Base-by-base conservation (phyloP, 768 basidiomycete genomes). In the Tephrocybe sp. region DNA sequence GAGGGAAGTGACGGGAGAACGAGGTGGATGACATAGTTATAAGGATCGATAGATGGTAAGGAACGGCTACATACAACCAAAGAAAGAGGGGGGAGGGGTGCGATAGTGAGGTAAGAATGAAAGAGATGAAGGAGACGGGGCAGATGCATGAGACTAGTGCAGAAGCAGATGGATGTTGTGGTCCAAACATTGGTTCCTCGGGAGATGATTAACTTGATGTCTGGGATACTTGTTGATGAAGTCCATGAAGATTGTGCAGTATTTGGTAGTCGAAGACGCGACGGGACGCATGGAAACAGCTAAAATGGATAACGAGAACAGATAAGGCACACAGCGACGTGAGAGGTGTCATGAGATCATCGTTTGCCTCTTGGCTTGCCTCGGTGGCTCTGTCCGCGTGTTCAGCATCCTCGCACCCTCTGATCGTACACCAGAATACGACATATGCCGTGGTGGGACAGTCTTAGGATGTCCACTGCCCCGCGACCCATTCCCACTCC, bases 281-380 rank as follows among this genome's bases (percentile, higher is more conserved):
- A 41, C 18, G 45, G 17, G 36, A 54, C 17, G 12, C 37, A 30
- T 40, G n/a, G n/a, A n/a, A n/a, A n/a, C n/a, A n/a, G n/a, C n/a
- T n/a, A 11, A 44, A 11, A 36, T 15, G 15, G 15, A 51, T 28
- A 41, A 15, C 21, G 24, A 45, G 42, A 48, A 33, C 34, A 53
- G 40, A 30, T 48, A 26, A 26, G 20, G 32, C 5, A 23, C 26
- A 25, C 24, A n/a, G 20, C 17, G 17, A 15, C n/a, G 10, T 26
- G 25, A 24, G n/a, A 6, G 25, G 20, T 25, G 42, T 52, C 34
- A 55, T 55, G 50, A 48, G n/a, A 51, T 36, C 25, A 54, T 33
- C 25, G 49, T 45, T 44, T 58, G 54, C 17, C 57, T 50, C 44
- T 52, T 58, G 24, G 45, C 43, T 33, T 57, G 49, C 36, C 52